Evolutionary conservation across 805 yeast genomes (phyloP).

Genomic region (Ogataea dorogensis): DNA sequence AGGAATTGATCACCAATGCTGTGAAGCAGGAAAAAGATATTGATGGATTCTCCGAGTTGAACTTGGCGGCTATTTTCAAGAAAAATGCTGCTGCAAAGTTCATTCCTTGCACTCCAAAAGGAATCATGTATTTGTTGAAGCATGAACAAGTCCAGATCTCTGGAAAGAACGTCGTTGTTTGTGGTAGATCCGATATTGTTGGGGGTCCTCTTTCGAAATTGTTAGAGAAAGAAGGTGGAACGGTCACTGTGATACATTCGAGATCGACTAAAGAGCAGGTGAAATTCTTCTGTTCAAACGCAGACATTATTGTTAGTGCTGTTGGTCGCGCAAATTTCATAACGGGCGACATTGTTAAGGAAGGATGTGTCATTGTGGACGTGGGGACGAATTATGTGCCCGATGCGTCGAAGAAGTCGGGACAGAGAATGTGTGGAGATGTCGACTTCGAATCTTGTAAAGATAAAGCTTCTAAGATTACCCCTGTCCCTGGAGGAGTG

Average conservation of each 20-base stretch:
- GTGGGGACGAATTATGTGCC: conserved; percentile 92
- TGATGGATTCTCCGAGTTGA: conserved; percentile 88
- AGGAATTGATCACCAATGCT: conserved; percentile 73
- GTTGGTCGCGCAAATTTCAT: conserved; percentile 84
- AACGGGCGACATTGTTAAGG: conserved; percentile 84
- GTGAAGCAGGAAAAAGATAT: conserved; percentile 87
- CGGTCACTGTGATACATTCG: conserved; percentile 87
- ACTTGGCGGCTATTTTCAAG: conserved; percentile 88
- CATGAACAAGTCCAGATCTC: conserved; percentile 61
- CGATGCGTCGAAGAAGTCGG: conserved; percentile 72
- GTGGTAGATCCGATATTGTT: conserved; percentile 95
- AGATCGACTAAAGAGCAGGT: conserved; percentile 59
- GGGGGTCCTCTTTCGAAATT: conserved; percentile 91
- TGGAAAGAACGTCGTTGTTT: conserved; percentile 87
- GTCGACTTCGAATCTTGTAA: conserved; percentile 76
- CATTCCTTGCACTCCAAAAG: conserved; percentile 95
- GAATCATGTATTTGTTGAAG: conserved; percentile 77
- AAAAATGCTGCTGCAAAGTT: conserved; percentile 80
- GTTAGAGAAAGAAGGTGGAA: conserved; percentile 74
- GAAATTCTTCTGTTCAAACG: conserved; percentile 50
- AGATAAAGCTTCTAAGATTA: conserved; percentile 63
- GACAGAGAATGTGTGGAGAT: conserved; percentile 89
- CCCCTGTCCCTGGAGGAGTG: conserved; percentile 99
- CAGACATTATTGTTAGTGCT: conserved; percentile 91
- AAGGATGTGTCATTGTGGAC: conserved; percentile 83